Evolutionary conservation across 2,329 filamentous ascomycete genomes (phyloP).

Genomic region (Ophiostoma sp.): DNA sequence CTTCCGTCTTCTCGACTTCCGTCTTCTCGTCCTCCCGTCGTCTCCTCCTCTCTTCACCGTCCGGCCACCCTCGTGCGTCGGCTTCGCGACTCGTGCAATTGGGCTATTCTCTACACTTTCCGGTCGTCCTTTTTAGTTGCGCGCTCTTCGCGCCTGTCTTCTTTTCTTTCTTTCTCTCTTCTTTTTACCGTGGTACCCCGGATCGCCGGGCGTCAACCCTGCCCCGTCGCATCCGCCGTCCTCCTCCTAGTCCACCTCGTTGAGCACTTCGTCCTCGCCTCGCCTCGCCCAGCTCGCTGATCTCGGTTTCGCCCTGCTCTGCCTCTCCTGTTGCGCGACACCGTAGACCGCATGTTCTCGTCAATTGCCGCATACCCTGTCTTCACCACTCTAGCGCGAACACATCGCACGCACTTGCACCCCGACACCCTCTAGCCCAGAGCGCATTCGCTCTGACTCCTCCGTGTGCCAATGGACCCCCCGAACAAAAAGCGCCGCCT

Average conservation of each 20-base stretch:
- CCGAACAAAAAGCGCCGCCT: conserved; percentile 31
- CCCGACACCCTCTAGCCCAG: conserved; percentile 11
- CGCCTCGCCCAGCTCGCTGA: background rate
- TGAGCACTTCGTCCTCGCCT: background rate
- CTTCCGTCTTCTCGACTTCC: background rate
- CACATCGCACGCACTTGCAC: conserved; percentile 1
- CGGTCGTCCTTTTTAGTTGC: background rate
- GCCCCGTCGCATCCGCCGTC: conserved; percentile 1
- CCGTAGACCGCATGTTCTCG: conserved; percentile 20
- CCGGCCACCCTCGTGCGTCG: background rate
- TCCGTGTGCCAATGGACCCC: conserved; percentile 27
- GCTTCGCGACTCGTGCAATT: background rate
- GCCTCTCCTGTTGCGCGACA: no score
- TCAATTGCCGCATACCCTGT: conserved; percentile 3
- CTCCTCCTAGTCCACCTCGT: background rate
- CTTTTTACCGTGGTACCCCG: background rate
- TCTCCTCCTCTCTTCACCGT: background rate
- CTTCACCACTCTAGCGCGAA: conserved; percentile 7
- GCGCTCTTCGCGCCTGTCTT: background rate
- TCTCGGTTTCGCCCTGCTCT: background rate
- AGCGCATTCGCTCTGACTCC: conserved; percentile 11
- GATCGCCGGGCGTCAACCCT: conserved; percentile 1
- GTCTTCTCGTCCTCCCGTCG: background rate
- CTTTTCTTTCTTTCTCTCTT: background rate
- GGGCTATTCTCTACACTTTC: background rate